Evolutionary conservation across 805 yeast species (phyloP).

Genomic region (Kuraishia ogatae): DNA sequence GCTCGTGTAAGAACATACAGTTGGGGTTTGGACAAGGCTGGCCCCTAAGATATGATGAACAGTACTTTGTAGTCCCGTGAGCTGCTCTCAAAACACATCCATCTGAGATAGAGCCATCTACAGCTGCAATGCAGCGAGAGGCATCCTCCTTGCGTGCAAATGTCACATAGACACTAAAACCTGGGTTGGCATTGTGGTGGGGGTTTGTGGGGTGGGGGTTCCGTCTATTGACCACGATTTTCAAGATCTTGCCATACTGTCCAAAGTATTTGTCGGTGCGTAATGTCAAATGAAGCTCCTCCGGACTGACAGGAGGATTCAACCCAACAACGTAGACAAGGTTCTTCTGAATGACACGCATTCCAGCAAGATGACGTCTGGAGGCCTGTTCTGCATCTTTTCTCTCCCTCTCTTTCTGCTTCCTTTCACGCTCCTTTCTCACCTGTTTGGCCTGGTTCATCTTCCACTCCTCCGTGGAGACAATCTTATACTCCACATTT

Average conservation of each 20-base stretch:
- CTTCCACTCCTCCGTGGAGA: conserved; percentile 83
- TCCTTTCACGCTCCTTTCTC: conserved; percentile 72
- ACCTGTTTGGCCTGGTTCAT: conserved; percentile 73
- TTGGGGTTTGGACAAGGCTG: conserved; percentile 97
- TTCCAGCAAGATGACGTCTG: conserved; percentile 89
- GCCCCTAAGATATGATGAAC: conserved; percentile 92
- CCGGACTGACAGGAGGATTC: conserved; percentile 81
- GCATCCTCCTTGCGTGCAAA: conserved; percentile 94
- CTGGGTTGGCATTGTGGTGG: conserved; percentile 46
- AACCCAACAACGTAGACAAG: conserved; percentile 93
- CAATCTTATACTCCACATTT: conserved; percentile 74
- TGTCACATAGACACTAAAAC: conserved; percentile 93
- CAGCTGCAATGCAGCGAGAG: conserved; percentile 81
- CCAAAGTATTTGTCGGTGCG: conserved; percentile 93
- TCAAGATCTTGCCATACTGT: conserved; percentile 94
- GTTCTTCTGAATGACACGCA: conserved; percentile 97
- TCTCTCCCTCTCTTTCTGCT: conserved; percentile 83
- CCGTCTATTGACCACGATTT: conserved; percentile 85
- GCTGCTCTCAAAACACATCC: conserved; percentile 90
- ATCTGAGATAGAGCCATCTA: conserved; percentile 88
- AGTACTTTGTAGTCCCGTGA: conserved; percentile 96
- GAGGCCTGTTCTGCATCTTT: conserved; percentile 80
- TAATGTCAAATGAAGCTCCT: conserved; percentile 72
- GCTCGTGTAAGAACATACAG: conserved; percentile 98
- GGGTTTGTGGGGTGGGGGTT: conserved; percentile 32